These are phyloP conservation scores for Aurifilum marmelostoma DNA, from an alignment of 2,329 filamentous ascomycete genomes.

Conservation along the genomic window DNA sequence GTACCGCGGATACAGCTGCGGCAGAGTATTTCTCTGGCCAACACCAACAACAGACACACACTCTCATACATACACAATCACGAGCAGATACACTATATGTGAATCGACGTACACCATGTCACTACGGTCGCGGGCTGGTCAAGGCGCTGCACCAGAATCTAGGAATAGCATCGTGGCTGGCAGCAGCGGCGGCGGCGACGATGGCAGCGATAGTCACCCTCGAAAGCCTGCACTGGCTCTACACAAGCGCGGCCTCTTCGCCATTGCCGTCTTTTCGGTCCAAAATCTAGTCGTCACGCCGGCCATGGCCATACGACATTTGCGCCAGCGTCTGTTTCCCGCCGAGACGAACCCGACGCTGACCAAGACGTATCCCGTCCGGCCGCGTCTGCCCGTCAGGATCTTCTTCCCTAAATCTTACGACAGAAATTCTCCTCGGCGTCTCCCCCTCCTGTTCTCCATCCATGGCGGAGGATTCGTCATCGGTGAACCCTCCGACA, in stretches of 20 bases:
- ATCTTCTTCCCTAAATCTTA: conserved; percentile 47
- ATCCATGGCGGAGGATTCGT: conserved; percentile 58
- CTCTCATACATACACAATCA: not conserved
- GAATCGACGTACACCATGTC: not conserved
- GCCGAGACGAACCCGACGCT: conserved; percentile 12
- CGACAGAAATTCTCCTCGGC: conserved; percentile 31
- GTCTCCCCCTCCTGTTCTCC: conserved; percentile 49
- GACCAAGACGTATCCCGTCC: conserved; percentile 22
- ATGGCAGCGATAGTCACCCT: not conserved
- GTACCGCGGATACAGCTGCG: no score
- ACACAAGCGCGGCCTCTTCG: conserved; percentile 11
- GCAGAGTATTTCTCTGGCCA: not conserved
- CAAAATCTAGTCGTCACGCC: conserved; percentile 19
- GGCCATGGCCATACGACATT: conserved; percentile 13
- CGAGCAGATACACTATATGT: not conserved
- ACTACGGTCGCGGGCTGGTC: not conserved
- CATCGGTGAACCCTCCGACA: conserved; percentile 46
- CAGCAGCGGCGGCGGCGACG: not conserved
- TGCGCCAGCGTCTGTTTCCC: conserved; percentile 15
- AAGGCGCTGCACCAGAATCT: not conserved
- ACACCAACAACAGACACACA: not conserved
- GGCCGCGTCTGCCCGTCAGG: conserved; percentile 25
- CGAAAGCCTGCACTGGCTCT: conserved; percentile 9
- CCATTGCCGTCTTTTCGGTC: conserved; percentile 7
- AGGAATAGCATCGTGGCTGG: not conserved